Base-by-base conservation (phyloP, 2,329 filamentous ascomycete genomes). In the Trichoderma polysporum region DNA sequence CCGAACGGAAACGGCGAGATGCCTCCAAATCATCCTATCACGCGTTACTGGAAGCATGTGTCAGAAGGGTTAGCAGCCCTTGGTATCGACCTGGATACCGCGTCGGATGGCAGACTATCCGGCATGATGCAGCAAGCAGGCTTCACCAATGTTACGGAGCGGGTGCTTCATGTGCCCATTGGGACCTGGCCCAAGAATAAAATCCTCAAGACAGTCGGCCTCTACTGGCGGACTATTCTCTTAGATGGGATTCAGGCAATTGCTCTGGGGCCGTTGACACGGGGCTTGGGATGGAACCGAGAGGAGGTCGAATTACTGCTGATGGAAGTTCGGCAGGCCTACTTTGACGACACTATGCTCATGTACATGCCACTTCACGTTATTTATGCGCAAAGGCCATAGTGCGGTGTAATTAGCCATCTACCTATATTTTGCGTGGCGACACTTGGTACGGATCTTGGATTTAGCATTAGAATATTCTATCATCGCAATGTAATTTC, bases 291-390 rank as follows among this genome's bases (percentile, higher is more conserved):
- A 1, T 86, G 84, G 84, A 76, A 75, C 17, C 77, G 77, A 33
- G 80, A 83, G 39, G 76, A 85, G 68, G 82, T 84, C 10, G 81
- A 85, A 69, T 69, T 82, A 13, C 83, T 83, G 68, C 78, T 86
- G 17, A 75, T 83, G 13, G 76, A 81, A 19, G 82, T 85, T 17
- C 76, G 82, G 68, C 82, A 77, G 68, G 82, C 81, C n/a, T 84
- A 83, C 69, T 76, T 77, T 69, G 81, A 83, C 64, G 81, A 80
- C 57, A 71, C 74, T 66, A 76, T 75, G 70, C 79, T 82, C 70
- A 77, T 80, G 78, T 86, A 85, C 69, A 87, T 87, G 85, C 84
- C 84, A 9, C 77, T 86, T 70, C 81, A 85, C 71, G 79, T 86
- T 60, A 77, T 86, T 13, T 86, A 84, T 70, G 85, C 80, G 17